phyloP scores from a whole-genome alignment of 2,329 filamentous ascomycete species.

The Coniochaeta hoffmannii region DNA sequence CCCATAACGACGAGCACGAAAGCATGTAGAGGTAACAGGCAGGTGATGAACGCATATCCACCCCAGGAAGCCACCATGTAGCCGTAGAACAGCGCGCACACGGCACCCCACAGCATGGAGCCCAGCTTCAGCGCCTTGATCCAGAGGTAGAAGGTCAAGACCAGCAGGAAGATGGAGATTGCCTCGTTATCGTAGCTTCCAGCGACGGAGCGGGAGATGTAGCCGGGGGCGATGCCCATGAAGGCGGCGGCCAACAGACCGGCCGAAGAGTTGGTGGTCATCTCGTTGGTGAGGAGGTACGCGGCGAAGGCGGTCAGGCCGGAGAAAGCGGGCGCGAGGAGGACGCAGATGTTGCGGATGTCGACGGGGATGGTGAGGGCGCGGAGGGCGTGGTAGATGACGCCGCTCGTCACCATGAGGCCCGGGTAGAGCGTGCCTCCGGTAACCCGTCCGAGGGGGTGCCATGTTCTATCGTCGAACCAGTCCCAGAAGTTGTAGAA shows the following conservation, averaged over 20 bases:
- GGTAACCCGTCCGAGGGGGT: conserved; percentile 94
- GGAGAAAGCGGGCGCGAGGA: conserved; percentile 90
- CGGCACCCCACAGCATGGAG: conserved; percentile 91
- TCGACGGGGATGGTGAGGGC: conserved; percentile 88
- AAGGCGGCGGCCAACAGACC: conserved; percentile 90
- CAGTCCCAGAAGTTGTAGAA: conserved; percentile 99
- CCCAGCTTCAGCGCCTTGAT: conserved; percentile 97
- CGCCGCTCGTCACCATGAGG: conserved; percentile 97
- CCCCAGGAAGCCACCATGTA: conserved; percentile 99
- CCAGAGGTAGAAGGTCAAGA: conserved; percentile 98
- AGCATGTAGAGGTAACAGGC: conserved; percentile 86
- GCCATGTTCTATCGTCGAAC: conserved; percentile 99
- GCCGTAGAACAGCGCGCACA: conserved; percentile 94
- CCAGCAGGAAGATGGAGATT: conserved; percentile 96
- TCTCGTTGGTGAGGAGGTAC: conserved; percentile 94
- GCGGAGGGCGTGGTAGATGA: conserved; percentile 90
- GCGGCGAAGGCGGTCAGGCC: conserved; percentile 87
- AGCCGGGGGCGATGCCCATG: conserved; percentile 96
- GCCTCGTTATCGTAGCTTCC: conserved; percentile 99
- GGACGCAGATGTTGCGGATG: conserved; percentile 97
- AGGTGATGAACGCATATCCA: conserved; percentile 99
- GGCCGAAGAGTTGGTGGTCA: conserved; percentile 91
- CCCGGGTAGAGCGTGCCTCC: conserved; percentile 98
- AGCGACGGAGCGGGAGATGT: conserved; percentile 95
- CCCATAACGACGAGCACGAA: conserved; percentile 97